These are phyloP conservation scores for Syzygium aqueum DNA, from an alignment of 345 rosid species.

Conservation along the genomic window DNA sequence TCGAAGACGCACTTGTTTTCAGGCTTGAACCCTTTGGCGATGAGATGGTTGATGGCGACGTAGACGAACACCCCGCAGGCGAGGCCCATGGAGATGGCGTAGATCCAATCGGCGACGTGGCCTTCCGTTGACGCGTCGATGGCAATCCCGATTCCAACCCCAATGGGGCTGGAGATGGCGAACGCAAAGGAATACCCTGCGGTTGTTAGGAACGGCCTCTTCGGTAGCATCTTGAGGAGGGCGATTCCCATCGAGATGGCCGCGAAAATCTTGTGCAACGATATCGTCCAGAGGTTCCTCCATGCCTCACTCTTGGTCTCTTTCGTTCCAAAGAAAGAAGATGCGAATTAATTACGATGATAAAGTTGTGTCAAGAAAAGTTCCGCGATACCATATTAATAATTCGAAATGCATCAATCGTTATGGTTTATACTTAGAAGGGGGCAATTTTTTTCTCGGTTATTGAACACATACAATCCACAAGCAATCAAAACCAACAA, in stretches of 20 bases:
- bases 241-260: slow-evolving; percentile 92
- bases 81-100: slow-evolving; percentile 68
- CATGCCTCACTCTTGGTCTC: slow-evolving; percentile 57
- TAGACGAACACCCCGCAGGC: slow-evolving; percentile 85
- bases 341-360: not conserved
- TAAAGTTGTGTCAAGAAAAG: not conserved
- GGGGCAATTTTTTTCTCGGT: not conserved
- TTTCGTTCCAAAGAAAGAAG: not conserved
- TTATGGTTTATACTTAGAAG: not conserved
- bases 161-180: slow-evolving; percentile 67
- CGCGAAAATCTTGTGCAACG: slow-evolving; percentile 75
- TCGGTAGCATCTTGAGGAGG: slow-evolving; percentile 64
- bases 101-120: slow-evolving; percentile 53
- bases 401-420: not conserved
- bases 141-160: slow-evolving; percentile 78
- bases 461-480: not conserved
- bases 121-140: slow-evolving; percentile 75
- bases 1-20: slow-evolving; percentile 36
- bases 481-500: not conserved
- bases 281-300: slow-evolving; percentile 85
- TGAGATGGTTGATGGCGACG: slow-evolving; percentile 79
- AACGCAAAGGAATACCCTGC: slow-evolving; percentile 65
- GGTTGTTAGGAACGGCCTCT: slow-evolving; percentile 59
- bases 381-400: not conserved
- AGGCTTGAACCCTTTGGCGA: slow-evolving; percentile 69